Percentiles rank a stretch among this genome's conserved stretches.
These are phyloP conservation scores for Phytopythium helicoides DNA, from an alignment of 352 stramenopile genomes.

Conservation along the genomic window DNA sequence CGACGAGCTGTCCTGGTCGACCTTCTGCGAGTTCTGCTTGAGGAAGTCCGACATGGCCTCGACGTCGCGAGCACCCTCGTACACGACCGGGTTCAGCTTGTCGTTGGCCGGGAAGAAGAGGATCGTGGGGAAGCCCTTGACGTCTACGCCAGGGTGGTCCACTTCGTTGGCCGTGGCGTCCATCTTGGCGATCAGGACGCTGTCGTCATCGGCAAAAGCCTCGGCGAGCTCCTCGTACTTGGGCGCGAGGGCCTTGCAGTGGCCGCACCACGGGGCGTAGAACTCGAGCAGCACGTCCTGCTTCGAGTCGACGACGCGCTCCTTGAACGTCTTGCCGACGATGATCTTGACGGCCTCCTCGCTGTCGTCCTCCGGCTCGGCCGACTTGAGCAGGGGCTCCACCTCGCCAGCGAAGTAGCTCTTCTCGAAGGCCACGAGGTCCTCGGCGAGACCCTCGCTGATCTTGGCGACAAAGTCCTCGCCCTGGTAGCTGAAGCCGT, in stretches of 20 bases:
- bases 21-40: constrained; percentile 87
- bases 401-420: constrained; percentile 86
- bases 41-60: constrained; percentile 85
- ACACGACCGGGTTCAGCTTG: constrained; percentile 84
- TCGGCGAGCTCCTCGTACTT: constrained; percentile 91
- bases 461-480: constrained; percentile 77
- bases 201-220: constrained; percentile 87
- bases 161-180: constrained; percentile 96
- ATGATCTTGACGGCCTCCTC: constrained; percentile 91
- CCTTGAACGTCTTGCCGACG: constrained; percentile 90
- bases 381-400: constrained; percentile 91
- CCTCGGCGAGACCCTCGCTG: constrained; percentile 33
- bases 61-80: constrained; percentile 83
- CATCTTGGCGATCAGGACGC: constrained; percentile 95
- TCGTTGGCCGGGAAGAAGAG: constrained; percentile 93
- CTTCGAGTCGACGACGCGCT: constrained; percentile 84
- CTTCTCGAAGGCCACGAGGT: constrained; percentile 76
- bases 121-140: constrained; percentile 94
- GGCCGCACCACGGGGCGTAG: constrained; percentile 87
- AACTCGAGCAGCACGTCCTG: constrained; percentile 92
- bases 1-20: constrained; percentile 56
- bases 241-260: constrained; percentile 89
- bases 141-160: constrained; percentile 85
- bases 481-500: constrained; percentile 68
- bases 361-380: constrained; percentile 85